Base-by-base conservation (phyloP, 2,329 filamentous ascomycete genomes). In the Pseudogymnoascus sp. region DNA sequence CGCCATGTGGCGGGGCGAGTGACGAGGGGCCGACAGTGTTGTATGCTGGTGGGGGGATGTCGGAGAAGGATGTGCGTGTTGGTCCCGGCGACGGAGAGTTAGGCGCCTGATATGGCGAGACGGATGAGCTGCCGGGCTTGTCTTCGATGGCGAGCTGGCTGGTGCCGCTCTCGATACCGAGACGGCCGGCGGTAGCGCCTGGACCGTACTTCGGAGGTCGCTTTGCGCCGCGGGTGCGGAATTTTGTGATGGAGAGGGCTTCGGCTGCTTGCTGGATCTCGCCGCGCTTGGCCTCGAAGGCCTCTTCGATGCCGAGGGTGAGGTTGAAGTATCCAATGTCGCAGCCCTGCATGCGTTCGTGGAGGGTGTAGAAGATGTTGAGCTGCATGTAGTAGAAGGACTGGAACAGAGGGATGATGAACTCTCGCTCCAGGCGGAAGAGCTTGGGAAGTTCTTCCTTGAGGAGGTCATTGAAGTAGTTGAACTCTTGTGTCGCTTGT, bases 361-460 rank as follows among this genome's bases (percentile, higher is more conserved):
- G 94, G 60, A 99, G 81, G 1, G 94, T 99, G 76, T 99, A 99
- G 75, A 97, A 99, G 66, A 99, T 90, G 75, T 99, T 99, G 66
- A 99, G 84, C 75, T 99, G 94, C 94, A 99, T 99, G 79, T 97
- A 99, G 77, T 99, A 99, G 78, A 99, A 99, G 8, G 90, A 96
- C 74, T 97, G 94, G 81, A 99, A 99, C 6, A 99, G 84, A 2
- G 94, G 94, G 67, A 90, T 87, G 74, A 99, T 99, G 74, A 99
- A 97, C 74, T 97, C 89, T 65, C 87, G 84, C 74, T 99, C 94
- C 16, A 99, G 84, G 6, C 78, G 74, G 75, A 99, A 99, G 9
- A 99, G 83, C 74, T 91, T 91, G 28, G 94, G 94, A 65, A 99
- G 79, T 76, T 99, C 94, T 16, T 95, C 90, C 78, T 99, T 99